Base-by-base conservation (phyloP, 176 grass and related monocot species). In the Areca catechu region DNA sequence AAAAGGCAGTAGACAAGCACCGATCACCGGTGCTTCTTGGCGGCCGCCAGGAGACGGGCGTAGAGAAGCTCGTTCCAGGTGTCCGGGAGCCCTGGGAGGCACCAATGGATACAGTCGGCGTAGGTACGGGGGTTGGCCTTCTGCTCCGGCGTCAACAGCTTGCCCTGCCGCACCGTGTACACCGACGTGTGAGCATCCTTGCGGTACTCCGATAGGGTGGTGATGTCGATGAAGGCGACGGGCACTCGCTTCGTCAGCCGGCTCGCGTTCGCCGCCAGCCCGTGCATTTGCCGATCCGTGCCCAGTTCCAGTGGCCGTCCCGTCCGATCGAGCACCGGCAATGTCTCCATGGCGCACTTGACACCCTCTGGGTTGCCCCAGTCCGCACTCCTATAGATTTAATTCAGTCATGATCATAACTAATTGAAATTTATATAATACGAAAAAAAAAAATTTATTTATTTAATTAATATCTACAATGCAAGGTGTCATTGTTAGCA, bases 41-140 rank as follows among this genome's bases (percentile, higher is more conserved):
- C 70, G 53, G 65, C 22, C 27, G 61, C 22, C 53, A 84, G 0
- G 78, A 85, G 25, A 98, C 69, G 22, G 3, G 78, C 78, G 5
- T 85, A 97, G 0, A 97, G 65, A 50, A 97, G 76, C 52, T 81
- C 72, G 56, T 97, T 97, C 93, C 93, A 97, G 43, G 85, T 75
- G 24, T 91, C 93, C 0, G 93, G 87, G 24, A 97, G 66, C 20
- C 93, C 93, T 0, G 93, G 87, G 22, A 98, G 80, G 54, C 93
- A 98, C 93, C 93, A 92, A 18, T 92, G 93, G 50, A 98, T 92
- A 70, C 93, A 92, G 58, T 98, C 93, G 0, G 93, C 80, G 1
- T 75, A 98, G 22, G 68, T 88, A 17, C 53, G 50, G 0, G 78
- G 93, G 10, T 98, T 16, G 0, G 73, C 78, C 69, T 92, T 74